Base-by-base conservation (phyloP, 306 rosid species). In the Castanospermum australe region DNA sequence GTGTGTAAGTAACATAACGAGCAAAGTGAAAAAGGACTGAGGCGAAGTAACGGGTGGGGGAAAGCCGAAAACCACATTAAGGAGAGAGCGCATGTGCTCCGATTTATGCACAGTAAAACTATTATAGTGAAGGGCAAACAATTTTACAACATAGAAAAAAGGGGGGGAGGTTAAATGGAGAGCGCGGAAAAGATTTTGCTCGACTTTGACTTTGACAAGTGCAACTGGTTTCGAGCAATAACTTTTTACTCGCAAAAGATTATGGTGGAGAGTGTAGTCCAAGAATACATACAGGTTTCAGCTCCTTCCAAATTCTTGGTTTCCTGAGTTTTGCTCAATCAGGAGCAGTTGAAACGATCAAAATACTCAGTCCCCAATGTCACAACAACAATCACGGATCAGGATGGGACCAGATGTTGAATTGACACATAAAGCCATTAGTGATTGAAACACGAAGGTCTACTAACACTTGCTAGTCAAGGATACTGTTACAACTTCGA, bases 401-500 rank as follows among this genome's bases (percentile, higher is more conserved):
- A 78, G 61, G 66, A 44, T 0, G 42, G 76, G 81, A 59, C 28
- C 35, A 15, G 47, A 71, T 24, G 71, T 44, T 68, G 84, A 82
- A 61, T 47, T 24, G 25, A 82, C 36, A 64, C 44, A 78, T 57
- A 67, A 67, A 10, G 66, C 78, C 83, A 77, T 28, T 33, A 42
- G 25, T 67, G 67, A 64, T 48, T 45, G 76, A 74, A 70, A 57
- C 42, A 63, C 47, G 62, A 33, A 73, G 41, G 76, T 65, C 48
- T 21, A 20, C 44, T 11, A 73, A 69, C 21, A 60, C 0, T 17
- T 42, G 57, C 28, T 36, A 73, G 6, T 57, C 62, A 12, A 36
- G 45, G 32, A 72, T 64, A 50, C 56, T 81, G 90, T 86, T 84
- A 92, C 73, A 92, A 89, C 82, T 90, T 90, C 0, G 97, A 92